phyloP scores from a whole-genome alignment of 1,139 yeast genomes.

The Pichia sp. region DNA sequence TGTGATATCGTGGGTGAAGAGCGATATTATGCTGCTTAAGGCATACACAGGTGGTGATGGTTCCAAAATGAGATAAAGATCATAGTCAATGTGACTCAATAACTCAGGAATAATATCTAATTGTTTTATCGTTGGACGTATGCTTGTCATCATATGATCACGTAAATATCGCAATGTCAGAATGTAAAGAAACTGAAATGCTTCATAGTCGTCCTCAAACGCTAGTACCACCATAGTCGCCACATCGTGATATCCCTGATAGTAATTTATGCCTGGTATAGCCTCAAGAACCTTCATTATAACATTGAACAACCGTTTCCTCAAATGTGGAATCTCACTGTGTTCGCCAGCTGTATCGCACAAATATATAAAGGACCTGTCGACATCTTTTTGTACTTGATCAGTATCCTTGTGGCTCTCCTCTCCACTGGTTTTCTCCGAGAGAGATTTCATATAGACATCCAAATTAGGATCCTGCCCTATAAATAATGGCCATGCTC shows the following conservation, averaged over 20 bases:
- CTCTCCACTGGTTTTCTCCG: slow-evolving; percentile 4
- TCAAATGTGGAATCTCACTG: slow-evolving; percentile 25
- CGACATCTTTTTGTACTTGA: slow-evolving; percentile 75
- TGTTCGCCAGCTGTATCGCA: slow-evolving; percentile 25
- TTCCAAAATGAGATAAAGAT: slow-evolving; percentile 47
- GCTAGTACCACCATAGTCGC: slow-evolving; percentile 65
- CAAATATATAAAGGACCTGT: slow-evolving; percentile 56
- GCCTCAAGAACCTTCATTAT: slow-evolving; percentile 55
- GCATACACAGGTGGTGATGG: slow-evolving; percentile 56
- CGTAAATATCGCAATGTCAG: slow-evolving; percentile 64
- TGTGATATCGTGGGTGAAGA: slow-evolving; percentile 70
- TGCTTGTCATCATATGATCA: slow-evolving; percentile 77
- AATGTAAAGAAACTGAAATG: slow-evolving; percentile 49
- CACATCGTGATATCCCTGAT: slow-evolving; percentile 91
- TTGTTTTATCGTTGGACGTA: slow-evolving; percentile 63
- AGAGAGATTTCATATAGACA: slow-evolving; percentile 25
- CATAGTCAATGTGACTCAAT: slow-evolving; percentile 46
- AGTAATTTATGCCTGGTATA: slow-evolving; percentile 64
- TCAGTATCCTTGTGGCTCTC: slow-evolving; percentile 63
- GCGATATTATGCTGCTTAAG: slow-evolving; percentile 69
- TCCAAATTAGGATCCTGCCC: slow-evolving; percentile 6
- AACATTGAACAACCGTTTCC: slow-evolving; percentile 42
- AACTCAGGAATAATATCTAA: slow-evolving; percentile 62
- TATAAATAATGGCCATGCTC: slow-evolving; percentile 46
- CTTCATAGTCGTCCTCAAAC: slow-evolving; percentile 41